Evolutionary conservation across 2,329 filamentous ascomycete species (phyloP), one percentile per base, ranked within the genome.

Genomic region (Pseudogymnoascus sp.): DNA sequence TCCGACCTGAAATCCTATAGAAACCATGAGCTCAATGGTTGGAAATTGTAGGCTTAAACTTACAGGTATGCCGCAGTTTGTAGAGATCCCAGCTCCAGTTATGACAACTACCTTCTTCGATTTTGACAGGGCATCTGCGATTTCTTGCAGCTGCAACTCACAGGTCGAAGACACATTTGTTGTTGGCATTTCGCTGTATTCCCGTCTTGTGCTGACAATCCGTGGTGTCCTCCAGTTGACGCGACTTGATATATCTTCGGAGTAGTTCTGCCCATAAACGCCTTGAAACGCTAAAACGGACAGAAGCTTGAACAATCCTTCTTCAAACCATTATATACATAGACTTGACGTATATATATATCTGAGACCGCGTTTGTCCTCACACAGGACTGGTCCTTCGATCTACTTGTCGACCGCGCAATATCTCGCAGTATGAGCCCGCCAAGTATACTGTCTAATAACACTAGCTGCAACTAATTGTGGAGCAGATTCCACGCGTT

Each of bases 41-140:
- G 26, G 21, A 60, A 38, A 60, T 39, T n/a, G 19, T n/a, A 4
- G 23, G 16, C n/a, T 8, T 43, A 11, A 7, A 72, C 81, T 70
- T 77, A 90, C 87, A 60, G 87, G 87, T 70, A 90, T 90, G 62
- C 88, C 88, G 65, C 86, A 89, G 71, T 89, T 90, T 60, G 88
- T 90, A 71, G 86, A 89, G 70, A 90, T 90, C 61, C 87, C 87
- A 59, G 87, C 87, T 59, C 88, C 87, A 0, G 88, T 90, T 33
- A 90, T 78, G 19, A 90, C 83, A 7, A 90, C 80, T n/a, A 89
- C 80, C 71, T 88, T 90, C 65, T 81, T 83, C 10, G 87, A 82
- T 71, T 85, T 86, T 66, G 81, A 80, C 49, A 90, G 75, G 3
- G 78, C 74, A 69, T 89, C 82, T 68, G 88, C 87, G 66, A 90